phyloP scores from a whole-genome alignment of 2,329 filamentous ascomycete species.

The Alternaria arbusti region DNA sequence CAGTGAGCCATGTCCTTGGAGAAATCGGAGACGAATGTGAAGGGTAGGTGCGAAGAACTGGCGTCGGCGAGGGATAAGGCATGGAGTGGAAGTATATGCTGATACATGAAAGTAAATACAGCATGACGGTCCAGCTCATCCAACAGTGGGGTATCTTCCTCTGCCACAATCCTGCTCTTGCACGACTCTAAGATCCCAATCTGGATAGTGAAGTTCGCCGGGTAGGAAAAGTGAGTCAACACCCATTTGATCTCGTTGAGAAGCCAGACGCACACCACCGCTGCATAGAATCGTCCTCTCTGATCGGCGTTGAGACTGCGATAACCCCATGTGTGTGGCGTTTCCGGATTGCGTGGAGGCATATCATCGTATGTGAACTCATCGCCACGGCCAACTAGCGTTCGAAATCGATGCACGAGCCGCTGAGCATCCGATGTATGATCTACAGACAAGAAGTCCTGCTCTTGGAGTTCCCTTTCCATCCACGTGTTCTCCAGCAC shows the following conservation, averaged over 20 bases:
- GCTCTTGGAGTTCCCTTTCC: conserved; percentile 15
- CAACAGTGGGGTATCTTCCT: conserved; percentile 9
- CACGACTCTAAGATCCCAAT: background rate
- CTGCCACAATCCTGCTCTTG: background rate
- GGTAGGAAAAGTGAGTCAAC: conserved; percentile 20
- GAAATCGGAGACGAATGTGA: conserved; percentile 25
- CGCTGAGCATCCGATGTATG: conserved; percentile 2
- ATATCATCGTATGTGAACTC: conserved; percentile 5
- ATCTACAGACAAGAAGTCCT: conserved; percentile 21
- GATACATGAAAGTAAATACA: conserved; percentile 32
- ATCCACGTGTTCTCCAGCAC: conserved; percentile 31
- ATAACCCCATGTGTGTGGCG: conserved; percentile 10
- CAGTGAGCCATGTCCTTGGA: background rate
- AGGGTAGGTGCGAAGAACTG: conserved; percentile 16
- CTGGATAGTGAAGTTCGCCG: conserved; percentile 4
- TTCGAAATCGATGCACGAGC: conserved; percentile 1
- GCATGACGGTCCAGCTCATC: conserved; percentile 28
- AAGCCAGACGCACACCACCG: conserved; percentile 27
- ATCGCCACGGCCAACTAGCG: conserved; percentile 9
- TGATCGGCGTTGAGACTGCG: conserved; percentile 25
- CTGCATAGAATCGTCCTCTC: conserved; percentile 29
- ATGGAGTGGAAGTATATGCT: conserved; percentile 31
- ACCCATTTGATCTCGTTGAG: conserved; percentile 36
- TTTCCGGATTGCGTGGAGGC: background rate
- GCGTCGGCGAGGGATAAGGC: conserved; percentile 20